These are phyloP conservation scores for Myriosclerotinia duriaeana DNA, from an alignment of 2,329 filamentous ascomycete species.

Conservation along the genomic window DNA sequence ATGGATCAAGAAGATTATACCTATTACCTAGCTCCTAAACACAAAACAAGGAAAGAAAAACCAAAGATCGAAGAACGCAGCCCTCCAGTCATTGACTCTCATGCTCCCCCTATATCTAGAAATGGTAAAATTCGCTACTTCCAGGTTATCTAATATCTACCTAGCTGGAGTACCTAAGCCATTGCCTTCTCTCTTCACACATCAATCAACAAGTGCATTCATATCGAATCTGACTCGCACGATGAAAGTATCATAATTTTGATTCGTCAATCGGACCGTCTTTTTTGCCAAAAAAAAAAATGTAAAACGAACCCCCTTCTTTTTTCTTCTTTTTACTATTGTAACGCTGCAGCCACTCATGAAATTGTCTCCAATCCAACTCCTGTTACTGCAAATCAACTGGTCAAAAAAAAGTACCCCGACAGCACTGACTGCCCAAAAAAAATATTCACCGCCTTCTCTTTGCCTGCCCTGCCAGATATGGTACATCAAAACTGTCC, in stretches of 20 bases:
- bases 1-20: no score
- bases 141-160: no score
- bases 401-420: constrained; percentile 12
- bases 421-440: not conserved
- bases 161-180: no score
- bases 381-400: constrained; percentile 16
- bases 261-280: constrained; percentile 13
- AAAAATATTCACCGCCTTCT: constrained; percentile 18
- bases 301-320: constrained; percentile 20
- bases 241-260: constrained; percentile 11
- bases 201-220: not conserved
- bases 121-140: no score
- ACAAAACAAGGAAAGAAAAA: no score
- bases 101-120: no score
- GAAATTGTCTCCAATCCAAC: constrained; percentile 8
- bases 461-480: constrained; percentile 3
- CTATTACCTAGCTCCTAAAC: no score
- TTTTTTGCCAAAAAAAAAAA: constrained; percentile 14
- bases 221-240: constrained; percentile 10
- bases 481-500: constrained; percentile 14
- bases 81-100: no score
- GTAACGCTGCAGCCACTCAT: constrained; percentile 14
- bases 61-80: no score
- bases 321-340: not conserved
- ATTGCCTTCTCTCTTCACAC: not conserved